Conservation (phyloP, 345 rosid species). For the Sonneratia alba region DNA sequence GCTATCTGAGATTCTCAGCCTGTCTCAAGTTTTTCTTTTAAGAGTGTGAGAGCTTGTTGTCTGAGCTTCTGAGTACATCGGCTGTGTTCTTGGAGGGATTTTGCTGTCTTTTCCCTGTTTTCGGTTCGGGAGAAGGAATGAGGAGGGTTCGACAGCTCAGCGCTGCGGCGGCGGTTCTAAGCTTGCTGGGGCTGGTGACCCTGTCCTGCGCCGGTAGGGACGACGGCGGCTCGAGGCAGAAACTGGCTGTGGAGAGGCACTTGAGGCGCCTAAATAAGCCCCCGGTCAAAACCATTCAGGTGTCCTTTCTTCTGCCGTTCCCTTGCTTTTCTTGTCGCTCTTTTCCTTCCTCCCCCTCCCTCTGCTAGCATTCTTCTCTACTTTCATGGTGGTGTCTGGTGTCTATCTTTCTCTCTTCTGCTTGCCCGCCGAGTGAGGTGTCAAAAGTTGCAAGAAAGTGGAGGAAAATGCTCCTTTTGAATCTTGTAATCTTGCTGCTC, state of each 20-base stretch:
- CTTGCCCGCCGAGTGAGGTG: too few species aligned
- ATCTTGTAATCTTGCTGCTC: not conserved
- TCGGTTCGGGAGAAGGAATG: not conserved
- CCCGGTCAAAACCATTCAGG: conserved; percentile 14
- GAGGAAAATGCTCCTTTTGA: not conserved
- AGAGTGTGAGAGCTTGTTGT: not conserved
- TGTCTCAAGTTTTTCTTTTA: not conserved
- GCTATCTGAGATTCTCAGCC: not conserved
- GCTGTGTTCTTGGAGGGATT: not conserved
- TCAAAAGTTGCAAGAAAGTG: not conserved
- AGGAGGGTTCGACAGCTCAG: not conserved
- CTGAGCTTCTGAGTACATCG: not conserved
- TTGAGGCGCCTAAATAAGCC: conserved; percentile 12
- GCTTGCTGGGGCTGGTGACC: conserved; percentile 10
- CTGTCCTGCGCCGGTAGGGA: conserved; percentile 3
- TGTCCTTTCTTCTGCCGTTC: not conserved
- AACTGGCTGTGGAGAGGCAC: conserved; percentile 14
- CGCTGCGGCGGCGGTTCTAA: not conserved
- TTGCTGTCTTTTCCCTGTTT: not conserved
- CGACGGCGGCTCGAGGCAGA: conserved; percentile 9
- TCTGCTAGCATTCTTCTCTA: not conserved
- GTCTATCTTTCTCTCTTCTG: too few species aligned
- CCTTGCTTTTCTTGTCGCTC: too few species aligned
- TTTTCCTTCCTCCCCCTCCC: not conserved
- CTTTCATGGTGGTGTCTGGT: not conserved